Evolutionary conservation across 2,329 filamentous ascomycete species (phyloP).

Genomic region (Biscogniauxia marginata): DNA sequence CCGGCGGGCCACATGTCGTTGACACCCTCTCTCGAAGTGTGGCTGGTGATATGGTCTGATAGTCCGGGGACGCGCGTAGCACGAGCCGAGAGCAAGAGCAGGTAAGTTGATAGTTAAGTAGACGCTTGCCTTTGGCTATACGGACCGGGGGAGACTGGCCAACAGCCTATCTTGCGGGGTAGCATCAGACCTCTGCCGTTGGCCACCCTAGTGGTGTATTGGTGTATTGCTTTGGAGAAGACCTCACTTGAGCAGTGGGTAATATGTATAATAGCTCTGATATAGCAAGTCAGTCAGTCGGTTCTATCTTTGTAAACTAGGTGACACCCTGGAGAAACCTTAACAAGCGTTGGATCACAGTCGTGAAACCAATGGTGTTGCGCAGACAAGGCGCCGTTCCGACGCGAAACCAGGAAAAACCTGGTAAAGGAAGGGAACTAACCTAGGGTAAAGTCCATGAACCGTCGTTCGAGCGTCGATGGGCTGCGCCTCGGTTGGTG

Average conservation of each 20-base stretch:
- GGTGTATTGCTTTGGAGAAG: neutral
- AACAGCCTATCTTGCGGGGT: neutral
- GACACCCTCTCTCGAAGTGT: neutral
- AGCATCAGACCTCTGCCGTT: neutral
- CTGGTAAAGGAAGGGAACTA: neutral
- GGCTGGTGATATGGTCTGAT: neutral
- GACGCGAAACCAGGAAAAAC: neutral
- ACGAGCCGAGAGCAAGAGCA: neutral
- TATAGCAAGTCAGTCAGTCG: neutral
- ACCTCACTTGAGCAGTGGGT: neutral
- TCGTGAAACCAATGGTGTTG: neutral
- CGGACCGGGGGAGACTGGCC: neutral
- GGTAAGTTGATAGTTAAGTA: neutral
- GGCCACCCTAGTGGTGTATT: neutral
- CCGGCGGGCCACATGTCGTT: conserved; percentile 4
- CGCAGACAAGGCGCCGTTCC: neutral
- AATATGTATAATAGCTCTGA: neutral
- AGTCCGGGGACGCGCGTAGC: neutral
- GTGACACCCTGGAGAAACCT: neutral
- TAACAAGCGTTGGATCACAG: neutral
- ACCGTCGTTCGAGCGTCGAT: neutral
- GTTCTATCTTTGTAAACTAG: neutral
- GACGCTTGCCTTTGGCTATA: neutral
- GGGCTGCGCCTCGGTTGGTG: neutral
- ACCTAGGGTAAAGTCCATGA: no score